These are phyloP conservation scores for Colletotrichum musicola DNA, from an alignment of 2,329 filamentous ascomycete genomes.

Conservation along the genomic window DNA sequence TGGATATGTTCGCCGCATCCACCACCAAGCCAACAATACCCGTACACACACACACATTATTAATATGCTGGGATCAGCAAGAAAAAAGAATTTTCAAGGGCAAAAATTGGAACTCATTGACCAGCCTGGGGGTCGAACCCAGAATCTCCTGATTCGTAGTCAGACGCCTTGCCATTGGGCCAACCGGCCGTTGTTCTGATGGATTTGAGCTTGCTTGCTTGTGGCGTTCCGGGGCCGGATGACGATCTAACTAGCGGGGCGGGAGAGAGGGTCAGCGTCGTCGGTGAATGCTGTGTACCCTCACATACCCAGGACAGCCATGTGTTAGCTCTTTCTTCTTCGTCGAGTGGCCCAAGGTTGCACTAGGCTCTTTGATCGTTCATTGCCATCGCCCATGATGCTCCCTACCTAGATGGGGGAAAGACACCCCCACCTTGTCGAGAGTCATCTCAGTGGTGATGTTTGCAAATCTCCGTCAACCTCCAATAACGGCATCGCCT, in stretches of 20 bases:
- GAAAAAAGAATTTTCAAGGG: neutral
- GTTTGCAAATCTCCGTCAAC: neutral
- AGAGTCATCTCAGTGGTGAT: neutral
- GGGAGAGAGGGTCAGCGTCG: neutral
- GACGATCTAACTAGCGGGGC: neutral
- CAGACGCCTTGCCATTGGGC: conserved; percentile 58
- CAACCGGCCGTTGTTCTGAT: conserved; percentile 40
- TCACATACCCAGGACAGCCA: neutral
- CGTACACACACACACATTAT: neutral
- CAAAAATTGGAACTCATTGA: conserved; percentile 3
- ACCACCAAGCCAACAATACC: neutral
- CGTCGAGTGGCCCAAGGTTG: too few relatives aligned
- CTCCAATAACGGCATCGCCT: neutral
- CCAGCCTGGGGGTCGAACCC: conserved; percentile 40
- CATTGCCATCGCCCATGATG: too few relatives aligned
- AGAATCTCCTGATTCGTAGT: conserved; percentile 49
- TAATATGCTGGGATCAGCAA: neutral
- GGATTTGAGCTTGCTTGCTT: neutral
- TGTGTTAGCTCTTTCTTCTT: too few relatives aligned
- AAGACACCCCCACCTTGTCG: too few relatives aligned
- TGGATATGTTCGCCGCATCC: too few relatives aligned
- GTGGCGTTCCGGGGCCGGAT: neutral
- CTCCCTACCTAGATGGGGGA: too few relatives aligned
- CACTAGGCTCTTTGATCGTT: too few relatives aligned
- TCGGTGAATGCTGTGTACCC: neutral